Base-by-base conservation (phyloP, 306 rosid species). In the Lathyrus tuberosus region DNA sequence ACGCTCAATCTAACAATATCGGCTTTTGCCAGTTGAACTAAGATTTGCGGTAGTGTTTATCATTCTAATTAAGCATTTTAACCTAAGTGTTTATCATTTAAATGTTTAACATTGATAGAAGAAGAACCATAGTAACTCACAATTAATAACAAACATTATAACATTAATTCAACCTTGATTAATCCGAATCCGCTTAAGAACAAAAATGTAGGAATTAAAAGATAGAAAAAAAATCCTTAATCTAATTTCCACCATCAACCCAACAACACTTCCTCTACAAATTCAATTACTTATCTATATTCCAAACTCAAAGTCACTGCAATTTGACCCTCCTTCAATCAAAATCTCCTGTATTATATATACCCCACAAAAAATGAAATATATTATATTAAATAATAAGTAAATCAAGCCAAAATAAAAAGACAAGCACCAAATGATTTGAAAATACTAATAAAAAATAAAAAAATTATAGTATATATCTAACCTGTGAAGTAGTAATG, bases 271-370 rank as follows among this genome's bases (percentile, higher is more conserved):
- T 41, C 46, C 14, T 41, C 46, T 11, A 35, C 40, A 35, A 46
- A 46, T 13, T 46, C 20, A 46, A 46, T n/a, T 5, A 46, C 52
- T 46, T 46, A 6, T 46, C 77, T 82, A 81, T 69, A 84, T 79
- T 65, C 84, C 92, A 75, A 86, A 72, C 72, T 84, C 85, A 60
- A 81, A 73, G 5, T 84, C 84, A 22, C 73, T 73, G 84, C 90
- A 71, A 62, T 69, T 78, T 57, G 87, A 78, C 37, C 87, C 84
- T 73, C 76, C 77, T 70, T 84, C 83, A 66, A 79, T 79, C 85
- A 79, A 67, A 70, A 75, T 24, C 62, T 83, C 92, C 96, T 89
- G 85, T 16, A 74, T 71, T 51, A 70, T 3, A 8, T n/a, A 13
- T 62, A 53, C 52, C 59, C 59, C 58, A 43, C 33, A 17, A n/a